Conservation (phyloP, 805 yeast species). For the Cyberlindnera mycetangii region DNA sequence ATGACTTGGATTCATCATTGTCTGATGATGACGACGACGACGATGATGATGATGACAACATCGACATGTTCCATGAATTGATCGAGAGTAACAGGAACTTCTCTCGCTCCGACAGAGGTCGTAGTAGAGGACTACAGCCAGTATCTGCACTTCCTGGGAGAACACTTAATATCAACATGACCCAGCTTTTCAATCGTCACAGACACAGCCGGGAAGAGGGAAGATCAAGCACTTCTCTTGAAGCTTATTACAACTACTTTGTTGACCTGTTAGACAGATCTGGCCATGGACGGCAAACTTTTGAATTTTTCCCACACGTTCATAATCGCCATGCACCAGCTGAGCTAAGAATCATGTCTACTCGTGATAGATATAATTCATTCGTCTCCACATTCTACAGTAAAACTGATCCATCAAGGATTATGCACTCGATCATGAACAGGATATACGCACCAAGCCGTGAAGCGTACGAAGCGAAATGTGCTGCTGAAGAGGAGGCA, state of each 20-base stretch:
- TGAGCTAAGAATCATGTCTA: slow-evolving; percentile 34
- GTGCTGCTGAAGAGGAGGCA: slow-evolving; percentile 13
- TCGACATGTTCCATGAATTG: slow-evolving; percentile 10
- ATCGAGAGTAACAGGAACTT: not conserved
- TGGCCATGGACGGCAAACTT: slow-evolving; percentile 1
- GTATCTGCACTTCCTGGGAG: slow-evolving; percentile 27
- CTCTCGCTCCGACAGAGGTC: slow-evolving; percentile 12
- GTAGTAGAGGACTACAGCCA: slow-evolving; percentile 28
- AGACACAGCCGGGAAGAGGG: not conserved
- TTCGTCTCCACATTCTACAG: slow-evolving; percentile 49
- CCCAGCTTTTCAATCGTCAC: slow-evolving; percentile 4
- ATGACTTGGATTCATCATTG: slow-evolving; percentile 11
- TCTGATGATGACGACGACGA: slow-evolving; percentile 8
- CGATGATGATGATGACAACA: slow-evolving; percentile 14
- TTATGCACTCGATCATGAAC: slow-evolving; percentile 43
- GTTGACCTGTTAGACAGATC: slow-evolving; percentile 12
- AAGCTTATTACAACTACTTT: slow-evolving; percentile 13
- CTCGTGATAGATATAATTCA: slow-evolving; percentile 69
- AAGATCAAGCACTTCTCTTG: slow-evolving; percentile 3
- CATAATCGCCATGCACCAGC: slow-evolving; percentile 8
- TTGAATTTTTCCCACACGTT: slow-evolving; percentile 8
- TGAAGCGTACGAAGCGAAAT: slow-evolving; percentile 30
- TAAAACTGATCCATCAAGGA: slow-evolving; percentile 35
- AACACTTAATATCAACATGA: slow-evolving; percentile 1
- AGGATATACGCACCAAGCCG: slow-evolving; percentile 48